A percentile compares a stretch with the other conserved stretches of the same genome.
Conservation (phyloP, 495 filamentous ascomycete genomes). For the Pseudevernia furfuracea region DNA sequence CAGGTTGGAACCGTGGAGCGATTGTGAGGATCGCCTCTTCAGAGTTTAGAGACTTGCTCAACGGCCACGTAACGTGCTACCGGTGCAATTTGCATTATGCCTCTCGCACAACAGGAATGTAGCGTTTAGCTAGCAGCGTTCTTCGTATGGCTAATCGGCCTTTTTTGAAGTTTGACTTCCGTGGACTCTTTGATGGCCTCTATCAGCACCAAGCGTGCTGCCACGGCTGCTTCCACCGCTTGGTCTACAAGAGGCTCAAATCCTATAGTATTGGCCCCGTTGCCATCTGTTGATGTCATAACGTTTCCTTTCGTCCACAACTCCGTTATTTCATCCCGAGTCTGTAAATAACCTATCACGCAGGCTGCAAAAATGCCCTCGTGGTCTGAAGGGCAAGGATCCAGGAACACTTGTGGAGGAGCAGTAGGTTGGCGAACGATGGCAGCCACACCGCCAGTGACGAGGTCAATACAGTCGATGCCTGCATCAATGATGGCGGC, state of each 20-base stretch:
- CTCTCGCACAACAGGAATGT: background rate
- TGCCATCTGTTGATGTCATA: conserved; percentile 31
- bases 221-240: conserved; percentile 56
- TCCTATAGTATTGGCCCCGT: conserved; percentile 25
- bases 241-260: conserved; percentile 53
- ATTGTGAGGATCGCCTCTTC: background rate
- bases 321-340: conserved; percentile 84
- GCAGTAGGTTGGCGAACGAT: conserved; percentile 42
- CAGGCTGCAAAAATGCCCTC: conserved; percentile 68
- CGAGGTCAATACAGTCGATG: conserved; percentile 90
- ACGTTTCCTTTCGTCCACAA: conserved; percentile 84
- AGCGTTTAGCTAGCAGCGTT: conserved; percentile 10
- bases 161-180: conserved; percentile 26
- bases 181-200: conserved; percentile 51
- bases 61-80: background rate
- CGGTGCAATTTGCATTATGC: background rate
- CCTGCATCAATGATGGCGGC: conserved; percentile 94
- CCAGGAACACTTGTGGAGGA: conserved; percentile 55
- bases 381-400: conserved; percentile 78
- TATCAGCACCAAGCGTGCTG: conserved; percentile 49
- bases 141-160: conserved; percentile 22
- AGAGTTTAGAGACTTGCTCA: background rate
- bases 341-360: conserved; percentile 83
- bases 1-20: background rate
- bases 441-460: conserved; percentile 82